Percentiles rank a stretch among this genome's conserved stretches.
Conservation (phyloP, 345 rosid genomes). For the Moricandia arvensis region DNA sequence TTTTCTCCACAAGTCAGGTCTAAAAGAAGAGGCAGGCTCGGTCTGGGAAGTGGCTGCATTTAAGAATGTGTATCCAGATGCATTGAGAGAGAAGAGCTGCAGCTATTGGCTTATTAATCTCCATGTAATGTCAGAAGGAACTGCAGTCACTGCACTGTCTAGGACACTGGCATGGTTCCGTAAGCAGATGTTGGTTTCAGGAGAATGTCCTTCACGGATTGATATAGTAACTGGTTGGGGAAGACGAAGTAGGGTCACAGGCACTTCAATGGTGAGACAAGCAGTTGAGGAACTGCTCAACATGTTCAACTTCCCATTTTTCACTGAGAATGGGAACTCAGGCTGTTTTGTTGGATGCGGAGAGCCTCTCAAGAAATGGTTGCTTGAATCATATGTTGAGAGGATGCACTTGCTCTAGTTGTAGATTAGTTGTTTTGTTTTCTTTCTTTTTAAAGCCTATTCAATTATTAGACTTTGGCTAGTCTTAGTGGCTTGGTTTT, state of each 20-base stretch:
- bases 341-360: constrained; percentile 89
- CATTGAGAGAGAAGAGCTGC: constrained; percentile 72
- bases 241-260: constrained; percentile 84
- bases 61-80: constrained; percentile 84
- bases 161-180: constrained; percentile 94
- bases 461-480: not conserved
- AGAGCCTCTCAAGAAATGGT: constrained; percentile 77
- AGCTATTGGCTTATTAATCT: constrained; percentile 94
- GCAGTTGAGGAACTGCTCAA: constrained; percentile 78
- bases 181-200: constrained; percentile 69
- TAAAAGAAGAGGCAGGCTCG: constrained; percentile 91
- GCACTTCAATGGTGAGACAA: constrained; percentile 80
- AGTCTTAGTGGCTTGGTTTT: constrained; percentile 11
- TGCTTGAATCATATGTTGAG: constrained; percentile 79
- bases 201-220: constrained; percentile 70
- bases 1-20: constrained; percentile 95
- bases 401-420: constrained; percentile 84
- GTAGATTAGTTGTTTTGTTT: constrained; percentile 12
- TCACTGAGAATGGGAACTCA: constrained; percentile 80
- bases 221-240: constrained; percentile 99
- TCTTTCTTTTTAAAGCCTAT: not conserved
- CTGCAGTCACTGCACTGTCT: constrained; percentile 78
- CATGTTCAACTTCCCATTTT: constrained; percentile 80
- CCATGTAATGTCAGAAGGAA: constrained; percentile 98
- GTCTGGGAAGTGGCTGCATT: constrained; percentile 92